Base-by-base conservation (phyloP, 2,329 filamentous ascomycete species). In the Colletotrichum falcatum region DNA sequence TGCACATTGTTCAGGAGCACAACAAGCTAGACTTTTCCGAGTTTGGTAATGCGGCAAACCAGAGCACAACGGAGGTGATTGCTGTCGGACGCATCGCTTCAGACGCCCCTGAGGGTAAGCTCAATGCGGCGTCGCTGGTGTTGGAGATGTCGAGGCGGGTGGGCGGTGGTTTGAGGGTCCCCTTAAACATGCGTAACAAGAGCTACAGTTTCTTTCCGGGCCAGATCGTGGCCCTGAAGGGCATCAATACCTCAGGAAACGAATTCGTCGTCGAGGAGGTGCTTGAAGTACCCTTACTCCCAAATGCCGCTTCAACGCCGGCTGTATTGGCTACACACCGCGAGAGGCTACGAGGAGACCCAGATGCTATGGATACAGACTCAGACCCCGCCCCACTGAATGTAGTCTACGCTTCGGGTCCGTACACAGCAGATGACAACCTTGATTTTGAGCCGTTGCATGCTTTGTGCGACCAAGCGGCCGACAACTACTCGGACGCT, bases 31-130 rank as follows among this genome's bases (percentile, higher is more conserved):
- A 96, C 23, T 91, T 96, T 70, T 88, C 89, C 23, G 92, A 89
- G 0, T 97, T 99, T 79, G 95, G 95, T 58, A 97, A 93, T 78
- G 94, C 96, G 16, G 93, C 94, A 28, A 90, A 88, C 64, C 92
- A 97, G 79, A 93, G 93, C 74, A 97, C 94, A 2, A 91, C 89
- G 28, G 94, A 97, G 76, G 90, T 98, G 44, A 89, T 98, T 26
- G 94, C 94, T 4, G 93, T 99, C 0, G 96, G 96, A 5, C 90
- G 96, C 49, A 97, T 99, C 76, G 94, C 94, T 2, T 97, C 91
- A 0, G 96, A 99, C 81, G 90, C 92, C 3, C 81, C 88, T n/a
- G 94, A 96, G 79, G 95, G 94, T 20, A 96, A 91, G 77, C 87
- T 98, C 20, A 98, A 97, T 77, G 85, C 90, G 1, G 91, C 94